Evolutionary conservation across 164 flowering plant species (phyloP).

Genomic region (Liriodendron chinense): DNA sequence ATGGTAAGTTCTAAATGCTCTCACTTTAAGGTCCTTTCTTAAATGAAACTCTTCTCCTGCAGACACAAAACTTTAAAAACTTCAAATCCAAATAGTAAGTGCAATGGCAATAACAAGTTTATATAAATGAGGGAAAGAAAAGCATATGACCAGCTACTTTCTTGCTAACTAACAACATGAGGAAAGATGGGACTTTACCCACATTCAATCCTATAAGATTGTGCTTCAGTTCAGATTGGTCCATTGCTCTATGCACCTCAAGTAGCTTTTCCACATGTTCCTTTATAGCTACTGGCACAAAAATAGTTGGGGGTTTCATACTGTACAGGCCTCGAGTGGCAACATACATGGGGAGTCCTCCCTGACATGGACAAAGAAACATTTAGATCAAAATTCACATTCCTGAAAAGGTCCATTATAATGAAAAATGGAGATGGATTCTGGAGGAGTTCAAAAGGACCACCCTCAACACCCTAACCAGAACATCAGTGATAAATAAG

Average conservation of each 20-base stretch:
- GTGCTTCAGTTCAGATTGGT: constrained; percentile 69
- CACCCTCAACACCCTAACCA: too few species aligned
- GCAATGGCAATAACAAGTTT: not conserved
- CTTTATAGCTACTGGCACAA: constrained; percentile 69
- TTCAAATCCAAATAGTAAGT: not conserved
- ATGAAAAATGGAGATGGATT: too few species aligned
- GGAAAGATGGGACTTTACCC: constrained; percentile 42
- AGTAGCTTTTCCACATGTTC: constrained; percentile 69
- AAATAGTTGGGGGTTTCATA: constrained; percentile 81
- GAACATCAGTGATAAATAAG: too few species aligned
- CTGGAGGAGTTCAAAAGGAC: too few species aligned
- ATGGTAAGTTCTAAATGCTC: constrained; percentile 83
- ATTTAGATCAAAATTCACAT: not conserved
- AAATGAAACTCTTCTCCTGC: constrained; percentile 76
- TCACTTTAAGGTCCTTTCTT: constrained; percentile 76
- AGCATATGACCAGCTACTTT: not conserved
- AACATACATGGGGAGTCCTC: constrained; percentile 96
- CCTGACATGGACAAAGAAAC: constrained; percentile 37
- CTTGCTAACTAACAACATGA: not conserved
- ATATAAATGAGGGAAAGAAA: not conserved
- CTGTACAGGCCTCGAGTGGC: constrained; percentile 80
- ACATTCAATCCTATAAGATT: constrained; percentile 66
- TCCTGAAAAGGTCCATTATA: not conserved
- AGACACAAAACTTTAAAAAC: constrained; percentile 5
- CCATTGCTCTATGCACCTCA: constrained; percentile 78